Evolutionary conservation across 192 early-diverging fungal species (phyloP).

Genomic region (Phycomyces nitens): DNA sequence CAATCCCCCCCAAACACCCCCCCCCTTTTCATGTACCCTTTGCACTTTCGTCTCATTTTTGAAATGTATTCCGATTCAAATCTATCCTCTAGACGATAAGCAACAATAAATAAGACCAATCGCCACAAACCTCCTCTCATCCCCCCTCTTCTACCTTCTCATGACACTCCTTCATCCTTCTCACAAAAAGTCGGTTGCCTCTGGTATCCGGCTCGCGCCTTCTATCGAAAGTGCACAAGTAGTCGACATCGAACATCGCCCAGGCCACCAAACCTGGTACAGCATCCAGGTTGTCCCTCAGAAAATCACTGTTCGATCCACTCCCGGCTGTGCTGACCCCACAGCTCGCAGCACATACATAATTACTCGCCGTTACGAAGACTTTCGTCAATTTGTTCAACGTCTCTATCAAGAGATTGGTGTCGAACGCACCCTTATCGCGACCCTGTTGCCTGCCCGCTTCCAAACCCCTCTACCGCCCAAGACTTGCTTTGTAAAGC

Average conservation of each 20-base stretch:
- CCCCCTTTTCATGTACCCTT: background rate
- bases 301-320: background rate
- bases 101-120: background rate
- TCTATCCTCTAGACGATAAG: background rate
- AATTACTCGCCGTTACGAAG: slow-evolving; percentile 11
- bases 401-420: background rate
- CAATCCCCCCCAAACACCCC: background rate
- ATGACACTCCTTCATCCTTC: background rate
- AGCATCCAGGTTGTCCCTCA: slow-evolving; percentile 10
- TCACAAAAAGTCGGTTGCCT: background rate
- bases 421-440: slow-evolving; percentile 1
- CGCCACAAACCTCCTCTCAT: background rate
- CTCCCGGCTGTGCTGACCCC: background rate
- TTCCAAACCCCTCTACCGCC: background rate
- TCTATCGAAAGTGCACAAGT: background rate
- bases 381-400: slow-evolving; percentile 6
- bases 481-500: background rate
- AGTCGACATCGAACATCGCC: background rate
- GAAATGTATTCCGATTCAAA: background rate
- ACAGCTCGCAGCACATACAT: background rate
- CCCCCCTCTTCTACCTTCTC: background rate
- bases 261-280: slow-evolving; percentile 1
- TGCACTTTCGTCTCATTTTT: background rate
- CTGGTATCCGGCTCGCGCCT: slow-evolving; percentile 8
- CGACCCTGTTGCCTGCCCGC: background rate